phyloP scores from a whole-genome alignment of 2,329 filamentous ascomycete genomes.

The Colletotrichum kahawae region DNA sequence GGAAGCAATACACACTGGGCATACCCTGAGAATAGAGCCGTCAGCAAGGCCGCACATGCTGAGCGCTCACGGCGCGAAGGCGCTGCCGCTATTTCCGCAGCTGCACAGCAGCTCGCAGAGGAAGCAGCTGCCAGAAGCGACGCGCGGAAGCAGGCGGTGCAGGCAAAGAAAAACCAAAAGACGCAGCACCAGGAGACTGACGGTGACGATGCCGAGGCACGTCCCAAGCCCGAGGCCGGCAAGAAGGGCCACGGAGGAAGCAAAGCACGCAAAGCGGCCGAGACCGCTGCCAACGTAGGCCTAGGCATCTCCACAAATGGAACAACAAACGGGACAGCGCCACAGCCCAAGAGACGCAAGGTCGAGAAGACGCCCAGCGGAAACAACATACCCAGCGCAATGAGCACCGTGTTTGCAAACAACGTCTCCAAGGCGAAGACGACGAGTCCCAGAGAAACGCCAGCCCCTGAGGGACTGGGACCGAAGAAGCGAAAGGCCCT shows the following conservation, averaged over 20 bases:
- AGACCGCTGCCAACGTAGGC: slow-evolving; percentile 58
- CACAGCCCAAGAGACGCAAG: slow-evolving; percentile 78
- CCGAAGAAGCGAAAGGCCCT: slow-evolving; percentile 76
- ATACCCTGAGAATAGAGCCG: slow-evolving; percentile 82
- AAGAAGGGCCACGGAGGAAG: slow-evolving; percentile 68
- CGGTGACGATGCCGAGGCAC: slow-evolving; percentile 70
- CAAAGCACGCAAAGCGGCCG: slow-evolving; percentile 68
- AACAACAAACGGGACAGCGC: slow-evolving; percentile 54
- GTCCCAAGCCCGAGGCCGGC: slow-evolving; percentile 49
- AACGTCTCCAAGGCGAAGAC: slow-evolving; percentile 61
- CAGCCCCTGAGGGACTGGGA: slow-evolving; percentile 60
- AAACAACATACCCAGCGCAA: slow-evolving; percentile 64
- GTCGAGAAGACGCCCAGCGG: slow-evolving; percentile 70
- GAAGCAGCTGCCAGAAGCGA: slow-evolving; percentile 87
- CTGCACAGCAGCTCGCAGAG: slow-evolving; percentile 77
- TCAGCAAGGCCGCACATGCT: slow-evolving; percentile 62
- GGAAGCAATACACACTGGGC: slow-evolving; percentile 95
- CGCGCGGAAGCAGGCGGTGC: slow-evolving; percentile 80
- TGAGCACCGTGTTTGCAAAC: slow-evolving; percentile 61
- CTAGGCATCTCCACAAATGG: slow-evolving; percentile 68
- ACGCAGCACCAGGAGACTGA: slow-evolving; percentile 77
- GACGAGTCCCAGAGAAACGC: slow-evolving; percentile 72
- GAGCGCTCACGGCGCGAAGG: slow-evolving; percentile 82
- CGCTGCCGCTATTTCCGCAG: slow-evolving; percentile 77
- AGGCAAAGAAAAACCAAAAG: slow-evolving; percentile 76